phyloP scores from a whole-genome alignment of 176 grass and related monocot genomes.

The Coix lacrymajobi region DNA sequence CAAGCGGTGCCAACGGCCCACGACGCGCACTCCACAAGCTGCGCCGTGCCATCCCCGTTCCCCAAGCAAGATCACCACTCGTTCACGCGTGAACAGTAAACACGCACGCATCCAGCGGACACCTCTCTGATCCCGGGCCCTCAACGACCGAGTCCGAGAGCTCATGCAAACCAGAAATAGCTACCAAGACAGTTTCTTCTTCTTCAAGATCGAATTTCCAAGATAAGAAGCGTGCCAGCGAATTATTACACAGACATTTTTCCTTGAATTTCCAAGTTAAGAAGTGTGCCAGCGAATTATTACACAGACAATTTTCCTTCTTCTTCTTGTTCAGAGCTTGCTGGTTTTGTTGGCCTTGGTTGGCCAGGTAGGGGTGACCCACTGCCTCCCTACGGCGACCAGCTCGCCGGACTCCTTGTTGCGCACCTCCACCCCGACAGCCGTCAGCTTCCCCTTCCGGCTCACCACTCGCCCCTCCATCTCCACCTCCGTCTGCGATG shows the following conservation, averaged over 20 bases:
- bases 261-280: too few relatives aligned
- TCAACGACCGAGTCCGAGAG: neutral
- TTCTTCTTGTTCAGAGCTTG: neutral
- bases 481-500: neutral
- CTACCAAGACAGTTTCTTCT: neutral
- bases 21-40: neutral
- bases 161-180: neutral
- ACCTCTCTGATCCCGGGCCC: neutral
- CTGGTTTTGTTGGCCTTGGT: conserved; percentile 26
- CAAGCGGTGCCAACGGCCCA: neutral
- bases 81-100: neutral
- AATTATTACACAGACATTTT: neutral
- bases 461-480: conserved; percentile 38
- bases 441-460: conserved; percentile 48
- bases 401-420: conserved; percentile 47
- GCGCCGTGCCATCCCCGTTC: neutral
- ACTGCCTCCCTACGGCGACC: conserved; percentile 51
- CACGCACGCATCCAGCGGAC: too few relatives aligned
- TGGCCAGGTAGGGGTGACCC: conserved; percentile 40
- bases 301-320: neutral
- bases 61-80: neutral
- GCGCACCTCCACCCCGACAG: conserved; percentile 36
- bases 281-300: too few relatives aligned
- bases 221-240: neutral
- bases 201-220: neutral